Evolutionary conservation across 495 filamentous ascomycete species (phyloP).

Genomic region (Trichocladium uniseriatum): DNA sequence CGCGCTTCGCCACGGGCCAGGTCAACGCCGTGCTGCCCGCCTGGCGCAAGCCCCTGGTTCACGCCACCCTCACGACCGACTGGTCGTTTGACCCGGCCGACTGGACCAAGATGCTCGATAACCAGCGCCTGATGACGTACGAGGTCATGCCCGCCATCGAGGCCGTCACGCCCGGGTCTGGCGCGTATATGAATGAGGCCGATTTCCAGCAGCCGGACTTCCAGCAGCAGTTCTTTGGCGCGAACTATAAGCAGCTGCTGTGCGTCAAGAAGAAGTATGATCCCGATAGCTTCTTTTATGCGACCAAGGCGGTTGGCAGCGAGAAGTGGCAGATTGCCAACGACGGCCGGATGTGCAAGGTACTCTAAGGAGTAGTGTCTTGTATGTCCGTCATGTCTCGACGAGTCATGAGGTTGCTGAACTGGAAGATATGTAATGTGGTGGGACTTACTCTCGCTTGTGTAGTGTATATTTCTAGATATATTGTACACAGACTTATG

Average conservation of each 20-base stretch:
- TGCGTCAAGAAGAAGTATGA: constrained; percentile 46
- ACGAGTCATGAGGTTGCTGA: background rate
- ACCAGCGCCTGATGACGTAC: constrained; percentile 26
- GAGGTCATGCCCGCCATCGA: constrained; percentile 26
- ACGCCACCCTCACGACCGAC: constrained; percentile 17
- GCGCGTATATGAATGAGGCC: constrained; percentile 44
- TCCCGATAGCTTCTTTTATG: constrained; percentile 44
- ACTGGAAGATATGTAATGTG: too few species aligned
- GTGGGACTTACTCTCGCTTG: too few species aligned
- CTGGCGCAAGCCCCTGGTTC: constrained; percentile 25
- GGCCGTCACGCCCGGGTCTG: constrained; percentile 28
- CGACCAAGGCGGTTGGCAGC: constrained; percentile 38
- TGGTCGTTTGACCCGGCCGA: constrained; percentile 22
- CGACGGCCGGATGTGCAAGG: constrained; percentile 25
- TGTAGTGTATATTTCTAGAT: too few species aligned
- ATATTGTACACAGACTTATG: too few species aligned
- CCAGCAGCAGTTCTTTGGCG: constrained; percentile 44
- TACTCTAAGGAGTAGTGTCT: background rate
- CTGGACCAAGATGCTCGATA: constrained; percentile 15
- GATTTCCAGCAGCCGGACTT: constrained; percentile 41
- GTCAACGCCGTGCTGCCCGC: constrained; percentile 47
- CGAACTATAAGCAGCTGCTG: constrained; percentile 35
- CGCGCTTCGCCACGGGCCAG: constrained; percentile 12
- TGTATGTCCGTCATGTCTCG: background rate
- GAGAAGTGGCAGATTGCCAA: constrained; percentile 21